Base-by-base conservation (phyloP, 164 flowering plant species). In the Platanus orientalis region DNA sequence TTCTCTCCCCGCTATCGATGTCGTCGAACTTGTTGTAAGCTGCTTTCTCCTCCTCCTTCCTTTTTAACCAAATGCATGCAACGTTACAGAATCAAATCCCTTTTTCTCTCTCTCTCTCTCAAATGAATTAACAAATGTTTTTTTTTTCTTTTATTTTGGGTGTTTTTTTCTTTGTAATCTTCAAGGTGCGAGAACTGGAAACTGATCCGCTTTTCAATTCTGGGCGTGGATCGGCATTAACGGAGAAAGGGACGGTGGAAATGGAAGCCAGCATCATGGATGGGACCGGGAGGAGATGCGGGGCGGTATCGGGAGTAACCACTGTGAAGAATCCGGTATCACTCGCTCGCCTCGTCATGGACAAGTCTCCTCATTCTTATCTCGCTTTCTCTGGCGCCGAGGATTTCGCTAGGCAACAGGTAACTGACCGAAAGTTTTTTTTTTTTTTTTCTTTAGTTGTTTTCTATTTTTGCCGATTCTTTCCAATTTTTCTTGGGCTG, bases 211-310 rank as follows among this genome's bases (percentile, higher is more conserved):
- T 89, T 16, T 94, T 94, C 69, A 94, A 94, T 60, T 86, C 98
- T 0, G 98, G 98, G 23, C 87, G 96, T 52, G 98, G 98, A 71
- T 91, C 98, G 0, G 97, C 93, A 1, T 75, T 94, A 36, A 89
- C 98, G 17, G 91, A 68, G 67, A 80, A 84, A 32, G 97, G 95
- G 97, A n/a, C n/a, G n/a, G n/a, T n/a, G n/a, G n/a, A n/a, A n/a
- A n/a, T n/a, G n/a, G n/a, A n/a, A n/a, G n/a, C 98, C 0, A 86
- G 91, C 75, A 94, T 94, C 32, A 94, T 94, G 98, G 97, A 94
- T 48, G 98, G 98, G 1, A 51, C 67, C 7, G 74, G 66, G 47
- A 71, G 95, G 62, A 65, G 92, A 59, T 94, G 92, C 70, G 98
- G 98, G 0, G 98, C 97, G 36, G 97, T 94, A 17, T 91, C 96